These are phyloP conservation scores for Withania somnifera DNA, from an alignment of 305 asterid genomes.

Conservation along the genomic window DNA sequence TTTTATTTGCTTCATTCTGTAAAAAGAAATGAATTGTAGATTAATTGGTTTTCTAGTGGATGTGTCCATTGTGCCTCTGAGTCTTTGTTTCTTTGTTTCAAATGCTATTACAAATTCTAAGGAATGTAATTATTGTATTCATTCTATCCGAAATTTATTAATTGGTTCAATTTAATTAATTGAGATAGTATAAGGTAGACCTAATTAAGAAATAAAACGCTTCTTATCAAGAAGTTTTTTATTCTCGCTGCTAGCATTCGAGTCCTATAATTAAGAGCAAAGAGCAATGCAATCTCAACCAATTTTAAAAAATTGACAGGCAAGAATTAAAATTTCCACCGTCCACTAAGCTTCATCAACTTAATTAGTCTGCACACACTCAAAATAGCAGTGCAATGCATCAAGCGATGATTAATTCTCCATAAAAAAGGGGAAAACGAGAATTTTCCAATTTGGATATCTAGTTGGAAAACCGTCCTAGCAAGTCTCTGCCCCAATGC, in stretches of 20 bases:
- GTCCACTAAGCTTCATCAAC: not conserved
- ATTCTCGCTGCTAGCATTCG: fast-evolving
- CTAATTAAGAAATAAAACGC: not conserved
- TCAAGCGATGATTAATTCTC: not conserved
- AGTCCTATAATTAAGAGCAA: too few relatives aligned
- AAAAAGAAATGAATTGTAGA: not conserved
- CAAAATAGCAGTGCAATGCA: not conserved
- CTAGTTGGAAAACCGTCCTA: too few relatives aligned
- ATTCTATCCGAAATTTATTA: not conserved
- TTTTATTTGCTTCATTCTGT: not conserved
- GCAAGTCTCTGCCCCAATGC: too few relatives aligned
- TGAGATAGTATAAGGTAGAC: fast-evolving
- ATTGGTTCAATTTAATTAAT: not conserved
- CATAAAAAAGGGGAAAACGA: not conserved
- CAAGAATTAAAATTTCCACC: not conserved
- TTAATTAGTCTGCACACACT: not conserved
- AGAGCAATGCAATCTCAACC: too few relatives aligned
- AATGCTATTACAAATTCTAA: too few relatives aligned
- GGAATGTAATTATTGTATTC: too few relatives aligned
- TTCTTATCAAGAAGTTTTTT: not conserved
- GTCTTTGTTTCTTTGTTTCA: too few relatives aligned
- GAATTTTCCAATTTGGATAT: too few relatives aligned
- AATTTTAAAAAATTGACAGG: not conserved
- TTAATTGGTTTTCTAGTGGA: not conserved
- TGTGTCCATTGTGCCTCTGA: not conserved